Percentiles rank a stretch among this genome's conserved stretches.
Evolutionary conservation across 1,284 basidiomycete genomes (phyloP).

Genomic region (Ceratobasidium sp.): DNA sequence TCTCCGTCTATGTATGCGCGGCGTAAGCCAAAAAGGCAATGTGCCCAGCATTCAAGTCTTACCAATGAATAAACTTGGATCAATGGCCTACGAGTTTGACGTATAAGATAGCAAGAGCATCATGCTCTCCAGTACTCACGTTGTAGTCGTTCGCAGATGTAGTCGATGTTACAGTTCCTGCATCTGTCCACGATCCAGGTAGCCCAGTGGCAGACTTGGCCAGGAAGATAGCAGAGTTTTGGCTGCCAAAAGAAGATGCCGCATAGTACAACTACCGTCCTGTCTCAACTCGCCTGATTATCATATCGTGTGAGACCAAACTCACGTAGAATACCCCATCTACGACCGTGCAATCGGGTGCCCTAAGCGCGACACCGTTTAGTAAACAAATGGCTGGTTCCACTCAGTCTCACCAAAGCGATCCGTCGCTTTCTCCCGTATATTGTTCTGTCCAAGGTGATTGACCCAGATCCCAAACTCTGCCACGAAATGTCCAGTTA

Average conservation of each 20-base stretch:
- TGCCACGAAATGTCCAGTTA: constrained; percentile 61
- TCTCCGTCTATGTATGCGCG: constrained; percentile 42
- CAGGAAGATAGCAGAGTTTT: constrained; percentile 52
- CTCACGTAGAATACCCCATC: constrained; percentile 61
- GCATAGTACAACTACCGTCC: constrained; percentile 55
- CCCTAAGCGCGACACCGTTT: constrained; percentile 53
- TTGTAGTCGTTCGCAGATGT: constrained; percentile 61
- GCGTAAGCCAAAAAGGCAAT: background rate
- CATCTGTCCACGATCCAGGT: constrained; percentile 60
- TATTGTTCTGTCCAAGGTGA: constrained; percentile 63
- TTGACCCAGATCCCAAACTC: constrained; percentile 63
- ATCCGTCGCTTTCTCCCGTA: constrained; percentile 61
- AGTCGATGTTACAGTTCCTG: constrained; percentile 64
- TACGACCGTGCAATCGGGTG: constrained; percentile 63
- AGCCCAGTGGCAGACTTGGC: constrained; percentile 49
- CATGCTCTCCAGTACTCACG: constrained; percentile 54
- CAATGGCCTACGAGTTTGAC: constrained; percentile 63
- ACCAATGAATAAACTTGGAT: constrained; percentile 55
- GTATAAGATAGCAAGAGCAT: constrained; percentile 20
- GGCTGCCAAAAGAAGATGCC: constrained; percentile 52
- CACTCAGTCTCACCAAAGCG: constrained; percentile 48
- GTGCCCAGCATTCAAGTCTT: background rate
- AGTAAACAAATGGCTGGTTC: background rate
- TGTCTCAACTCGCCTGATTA: no score
- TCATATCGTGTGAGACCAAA: no score